Evolutionary conservation across 2,329 filamentous ascomycete genomes (phyloP), one percentile per base, ranked within the genome.

Genomic region (Cladosporium cucumerinum): DNA sequence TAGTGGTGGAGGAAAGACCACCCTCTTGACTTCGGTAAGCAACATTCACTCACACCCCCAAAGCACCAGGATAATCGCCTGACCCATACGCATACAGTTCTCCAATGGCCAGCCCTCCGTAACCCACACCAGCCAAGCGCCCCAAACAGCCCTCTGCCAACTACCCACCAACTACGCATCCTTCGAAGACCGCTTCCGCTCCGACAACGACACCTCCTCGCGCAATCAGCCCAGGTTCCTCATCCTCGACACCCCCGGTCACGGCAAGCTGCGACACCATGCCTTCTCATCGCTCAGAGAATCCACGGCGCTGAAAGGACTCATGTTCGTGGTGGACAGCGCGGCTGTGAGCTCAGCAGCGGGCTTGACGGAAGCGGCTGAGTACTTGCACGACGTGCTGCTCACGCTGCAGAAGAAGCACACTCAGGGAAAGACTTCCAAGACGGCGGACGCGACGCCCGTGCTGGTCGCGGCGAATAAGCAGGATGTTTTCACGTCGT

Each of bases 401-500:
- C 83, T 98, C 3, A 76, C 85, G 3, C 82, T 99, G 65, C 95
- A 98, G 80, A 90, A 89, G 78, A 85, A 89, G 55, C 85, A 87
- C 57, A 84, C 86, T 32, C 78, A 78, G 66, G 77, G 79, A 46
- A 87, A 84, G 68, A 83, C 83, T 1, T 81, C 83, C 54, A 88
- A 87, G 71, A 82, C 86, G 0, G 79, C 82, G 25, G 79, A 82
- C 25, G 82, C 85, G 25, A 83, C 95, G 10, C 88, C 91, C 0
- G 84, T 99, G 8, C 83, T 99, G 39, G 82, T 99, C 36, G 93
- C 93, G 1, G 93, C 93, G 62, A 99, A 98, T 79, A 99, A 99
- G 83, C 85, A 93, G 75, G 95, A 99, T 76, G 83, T 99, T 0
- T 99, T 99, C 76, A 97, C 95, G 0, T 92, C 94, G 8, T 80